A percentile compares a stretch with the other conserved stretches of the same genome.
Conservation (phyloP, 257 asterid species). For the Scutellaria baicalensis region DNA sequence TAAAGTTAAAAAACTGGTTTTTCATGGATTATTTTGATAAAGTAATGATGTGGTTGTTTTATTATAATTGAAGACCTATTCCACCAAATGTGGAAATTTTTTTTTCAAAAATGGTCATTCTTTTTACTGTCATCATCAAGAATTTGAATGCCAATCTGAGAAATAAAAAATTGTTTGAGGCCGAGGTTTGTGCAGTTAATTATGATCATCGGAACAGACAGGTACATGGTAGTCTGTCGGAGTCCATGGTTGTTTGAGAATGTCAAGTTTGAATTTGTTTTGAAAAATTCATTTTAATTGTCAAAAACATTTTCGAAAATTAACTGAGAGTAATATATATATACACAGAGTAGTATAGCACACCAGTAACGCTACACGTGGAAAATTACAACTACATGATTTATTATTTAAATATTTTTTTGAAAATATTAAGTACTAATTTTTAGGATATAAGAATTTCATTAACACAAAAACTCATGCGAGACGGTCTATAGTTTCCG, state of each 20-base stretch:
- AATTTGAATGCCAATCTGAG: background rate
- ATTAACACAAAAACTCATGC: too few relatives aligned
- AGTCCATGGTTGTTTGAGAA: background rate
- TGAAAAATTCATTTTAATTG: too few relatives aligned
- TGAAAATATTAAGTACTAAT: too few relatives aligned
- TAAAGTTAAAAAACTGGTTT: background rate
- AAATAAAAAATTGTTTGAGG: background rate
- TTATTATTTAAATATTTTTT: too few relatives aligned
- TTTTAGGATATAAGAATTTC: too few relatives aligned
- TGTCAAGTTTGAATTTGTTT: too few relatives aligned
- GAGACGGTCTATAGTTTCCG: too few relatives aligned
- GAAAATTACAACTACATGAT: too few relatives aligned
- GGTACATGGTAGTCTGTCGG: background rate
- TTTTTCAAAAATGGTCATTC: background rate
- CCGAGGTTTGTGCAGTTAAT: background rate
- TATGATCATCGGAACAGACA: background rate
- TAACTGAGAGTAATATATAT: too few relatives aligned
- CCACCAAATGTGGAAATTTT: background rate
- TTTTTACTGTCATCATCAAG: background rate
- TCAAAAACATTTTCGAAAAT: too few relatives aligned
- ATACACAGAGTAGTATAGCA: too few relatives aligned
- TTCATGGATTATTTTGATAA: background rate
- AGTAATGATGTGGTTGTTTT: background rate
- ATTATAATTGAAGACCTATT: conserved; percentile 8
- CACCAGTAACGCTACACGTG: too few relatives aligned